Percentiles rank a stretch among this genome's conserved stretches.
These are phyloP conservation scores for Chlamydomonas eustigma DNA, from an alignment of 139 green algal genomes.

Conservation along the genomic window DNA sequence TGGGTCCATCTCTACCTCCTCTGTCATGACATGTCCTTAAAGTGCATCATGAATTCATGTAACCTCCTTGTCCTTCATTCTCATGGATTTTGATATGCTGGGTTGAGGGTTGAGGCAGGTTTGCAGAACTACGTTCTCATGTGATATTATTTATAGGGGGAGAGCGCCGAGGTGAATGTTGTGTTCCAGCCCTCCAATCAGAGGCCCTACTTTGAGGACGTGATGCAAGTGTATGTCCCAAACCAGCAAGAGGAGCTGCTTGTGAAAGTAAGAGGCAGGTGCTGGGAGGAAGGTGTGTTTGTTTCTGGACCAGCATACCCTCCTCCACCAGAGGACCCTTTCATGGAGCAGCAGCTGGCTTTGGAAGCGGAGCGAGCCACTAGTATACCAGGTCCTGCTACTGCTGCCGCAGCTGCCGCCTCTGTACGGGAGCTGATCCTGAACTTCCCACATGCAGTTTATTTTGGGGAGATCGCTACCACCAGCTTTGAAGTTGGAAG, in stretches of 20 bases:
- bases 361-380: background rate
- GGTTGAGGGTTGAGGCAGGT: too few relatives aligned
- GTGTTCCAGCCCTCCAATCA: slow-evolving; percentile 39
- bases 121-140: slow-evolving; percentile 1
- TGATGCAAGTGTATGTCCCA: slow-evolving; percentile 35
- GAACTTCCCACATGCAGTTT: slow-evolving; percentile 24
- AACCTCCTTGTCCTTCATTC: too few relatives aligned
- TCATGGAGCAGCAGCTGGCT: slow-evolving; percentile 34
- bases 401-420: background rate
- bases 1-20: background rate
- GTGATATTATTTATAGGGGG: slow-evolving; percentile 15
- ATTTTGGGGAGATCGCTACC: slow-evolving; percentile 21
- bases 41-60: background rate
- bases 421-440: slow-evolving; percentile 18
- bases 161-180: slow-evolving; percentile 36
- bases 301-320: slow-evolving; percentile 35
- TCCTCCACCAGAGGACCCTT: slow-evolving; percentile 28
- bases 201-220: slow-evolving; percentile 48
- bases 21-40: background rate
- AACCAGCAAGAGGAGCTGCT: slow-evolving; percentile 54
- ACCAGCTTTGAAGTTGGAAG: slow-evolving; percentile 34
- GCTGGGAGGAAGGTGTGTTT: slow-evolving; percentile 50
- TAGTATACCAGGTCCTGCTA: background rate
- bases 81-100: too few relatives aligned
- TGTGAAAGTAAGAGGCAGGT: slow-evolving; percentile 35